Percentiles rank a stretch among this genome's conserved stretches.
phyloP scores from a whole-genome alignment of 2,329 filamentous ascomycete species.

The Neoascochyta sp. region DNA sequence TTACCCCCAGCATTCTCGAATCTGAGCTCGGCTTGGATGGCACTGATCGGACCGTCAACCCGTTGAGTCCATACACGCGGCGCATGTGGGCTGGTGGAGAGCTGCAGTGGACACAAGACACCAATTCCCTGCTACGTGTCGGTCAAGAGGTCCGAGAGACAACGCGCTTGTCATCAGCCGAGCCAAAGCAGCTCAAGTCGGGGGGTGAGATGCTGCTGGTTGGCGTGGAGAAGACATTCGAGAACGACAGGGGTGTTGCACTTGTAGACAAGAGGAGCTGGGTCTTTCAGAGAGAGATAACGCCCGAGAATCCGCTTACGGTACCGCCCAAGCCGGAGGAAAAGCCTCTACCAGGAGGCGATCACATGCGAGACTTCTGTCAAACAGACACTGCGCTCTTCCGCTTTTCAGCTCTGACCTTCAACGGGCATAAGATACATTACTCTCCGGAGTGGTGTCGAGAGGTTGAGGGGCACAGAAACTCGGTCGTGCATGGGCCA shows the following conservation, averaged over 20 bases:
- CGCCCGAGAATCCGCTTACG: constrained; percentile 36
- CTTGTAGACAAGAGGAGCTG: constrained; percentile 37
- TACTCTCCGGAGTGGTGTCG: constrained; percentile 69
- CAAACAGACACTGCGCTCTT: constrained; percentile 74
- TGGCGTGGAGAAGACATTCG: constrained; percentile 54
- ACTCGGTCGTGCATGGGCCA: constrained; percentile 82
- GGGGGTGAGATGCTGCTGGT: constrained; percentile 58
- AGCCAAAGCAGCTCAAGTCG: constrained; percentile 49
- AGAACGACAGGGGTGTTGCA: constrained; percentile 30
- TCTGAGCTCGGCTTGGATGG: constrained; percentile 71
- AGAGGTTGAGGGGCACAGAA: constrained; percentile 68
- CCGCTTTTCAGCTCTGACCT: constrained; percentile 85
- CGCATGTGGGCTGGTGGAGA: constrained; percentile 91
- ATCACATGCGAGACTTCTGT: constrained; percentile 50
- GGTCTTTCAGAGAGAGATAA: constrained; percentile 46
- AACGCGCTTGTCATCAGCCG: constrained; percentile 44
- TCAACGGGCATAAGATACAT: constrained; percentile 92
- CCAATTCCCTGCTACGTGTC: constrained; percentile 18
- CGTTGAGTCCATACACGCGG: constrained; percentile 65
- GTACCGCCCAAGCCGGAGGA: constrained; percentile 14
- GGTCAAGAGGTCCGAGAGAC: constrained; percentile 42
- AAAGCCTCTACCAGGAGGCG: constrained; percentile 17
- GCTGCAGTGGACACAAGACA: constrained; percentile 52
- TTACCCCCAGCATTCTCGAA: constrained; percentile 66
- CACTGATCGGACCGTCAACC: constrained; percentile 75